Percentiles rank a stretch among this genome's conserved stretches.
These are phyloP conservation scores for Sugiyamaella japonica DNA, from an alignment of 1,139 yeast genomes.

Conservation along the genomic window DNA sequence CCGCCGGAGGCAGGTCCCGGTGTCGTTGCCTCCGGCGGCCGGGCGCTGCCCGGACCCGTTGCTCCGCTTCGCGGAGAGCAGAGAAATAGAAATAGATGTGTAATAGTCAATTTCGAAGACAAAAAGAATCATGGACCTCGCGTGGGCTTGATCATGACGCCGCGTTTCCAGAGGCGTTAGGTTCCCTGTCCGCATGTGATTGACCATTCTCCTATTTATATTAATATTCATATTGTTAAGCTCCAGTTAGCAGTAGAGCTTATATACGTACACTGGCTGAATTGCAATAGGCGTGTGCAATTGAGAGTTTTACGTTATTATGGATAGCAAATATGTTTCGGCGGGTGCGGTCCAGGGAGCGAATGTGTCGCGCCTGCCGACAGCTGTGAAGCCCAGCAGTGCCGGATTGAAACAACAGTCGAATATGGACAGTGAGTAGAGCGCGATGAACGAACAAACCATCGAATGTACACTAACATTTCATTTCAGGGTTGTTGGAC, in stretches of 20 bases:
- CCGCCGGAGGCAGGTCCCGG: too few species aligned
- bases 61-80: too few species aligned
- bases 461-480: conserved; percentile 12
- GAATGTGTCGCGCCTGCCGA: conserved; percentile 20
- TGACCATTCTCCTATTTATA: too few species aligned
- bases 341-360: conserved; percentile 5
- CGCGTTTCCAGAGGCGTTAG: too few species aligned
- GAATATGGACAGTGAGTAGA: conserved; percentile 16
- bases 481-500: conserved; percentile 23
- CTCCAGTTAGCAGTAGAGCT: background rate
- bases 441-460: too few species aligned
- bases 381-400: conserved; percentile 10
- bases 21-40: too few species aligned
- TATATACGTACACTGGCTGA: background rate
- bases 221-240: background rate
- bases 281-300: background rate
- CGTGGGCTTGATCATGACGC: too few species aligned
- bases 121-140: too few species aligned
- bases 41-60: too few species aligned
- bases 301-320: background rate
- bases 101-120: too few species aligned
- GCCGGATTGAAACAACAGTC: conserved; percentile 6
- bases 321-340: conserved; percentile 7
- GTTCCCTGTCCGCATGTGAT: background rate
- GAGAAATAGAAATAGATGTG: too few species aligned